These are phyloP conservation scores for Exophiala aquamarina DNA, from an alignment of 2,329 filamentous ascomycete species.

Conservation along the genomic window DNA sequence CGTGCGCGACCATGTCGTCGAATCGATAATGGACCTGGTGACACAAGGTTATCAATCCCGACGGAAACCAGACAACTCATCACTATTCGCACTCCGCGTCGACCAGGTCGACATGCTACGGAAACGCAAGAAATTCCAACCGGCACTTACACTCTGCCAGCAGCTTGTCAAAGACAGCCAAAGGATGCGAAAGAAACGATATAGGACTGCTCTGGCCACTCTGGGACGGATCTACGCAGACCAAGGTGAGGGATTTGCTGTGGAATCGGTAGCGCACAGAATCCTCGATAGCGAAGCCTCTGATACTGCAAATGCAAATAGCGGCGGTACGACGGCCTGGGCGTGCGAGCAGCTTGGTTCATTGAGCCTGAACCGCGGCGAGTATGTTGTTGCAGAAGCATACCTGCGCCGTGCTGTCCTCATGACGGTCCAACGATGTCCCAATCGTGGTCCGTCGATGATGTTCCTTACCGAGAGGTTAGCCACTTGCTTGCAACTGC, in stretches of 20 bases:
- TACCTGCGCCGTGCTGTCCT: conserved; percentile 15
- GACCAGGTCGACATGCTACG: conserved; percentile 22
- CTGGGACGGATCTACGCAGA: conserved; percentile 17
- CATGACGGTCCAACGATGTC: conserved; percentile 8
- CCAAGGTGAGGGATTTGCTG: conserved; percentile 15
- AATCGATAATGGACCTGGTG: conserved; percentile 21
- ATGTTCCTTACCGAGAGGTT: conserved; percentile 8
- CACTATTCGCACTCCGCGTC: conserved; percentile 18
- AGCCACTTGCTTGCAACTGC: conserved; percentile 11
- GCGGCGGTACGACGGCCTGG: conserved; percentile 16
- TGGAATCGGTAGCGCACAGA: conserved; percentile 17
- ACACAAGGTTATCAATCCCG: conserved; percentile 11
- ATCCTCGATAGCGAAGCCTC: conserved; percentile 15
- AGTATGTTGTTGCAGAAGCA: conserved; percentile 12
- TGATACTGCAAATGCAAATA: conserved; percentile 8
- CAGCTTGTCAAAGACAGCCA: conserved; percentile 17
- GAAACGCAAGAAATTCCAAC: conserved; percentile 13
- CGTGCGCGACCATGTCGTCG: conserved; percentile 8
- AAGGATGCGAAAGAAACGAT: conserved; percentile 14
- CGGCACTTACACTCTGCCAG: conserved; percentile 13
- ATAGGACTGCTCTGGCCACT: conserved; percentile 18
- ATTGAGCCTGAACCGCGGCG: conserved; percentile 10
- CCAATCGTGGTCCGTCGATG: conserved; percentile 19
- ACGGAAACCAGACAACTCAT: conserved; percentile 16
- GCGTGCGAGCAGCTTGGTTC: conserved; percentile 21